Base-by-base conservation (phyloP, 2,329 filamentous ascomycete genomes). In the Cercospora brassicicola region DNA sequence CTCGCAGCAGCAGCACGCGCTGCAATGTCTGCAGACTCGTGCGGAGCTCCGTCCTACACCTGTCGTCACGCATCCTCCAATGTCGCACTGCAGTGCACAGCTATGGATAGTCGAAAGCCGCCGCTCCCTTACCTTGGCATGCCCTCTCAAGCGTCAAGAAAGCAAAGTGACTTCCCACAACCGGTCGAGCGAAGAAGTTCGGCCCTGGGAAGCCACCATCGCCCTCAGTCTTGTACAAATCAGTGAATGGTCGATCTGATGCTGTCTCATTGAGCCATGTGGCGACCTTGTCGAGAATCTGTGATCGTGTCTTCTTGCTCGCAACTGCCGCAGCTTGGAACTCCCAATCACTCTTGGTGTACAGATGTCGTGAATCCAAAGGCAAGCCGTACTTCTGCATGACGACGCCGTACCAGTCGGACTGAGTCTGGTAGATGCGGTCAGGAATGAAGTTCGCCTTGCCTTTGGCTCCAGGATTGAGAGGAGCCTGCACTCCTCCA, bases 271-370 rank as follows among this genome's bases (percentile, higher is more conserved):
- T 96, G 67, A 96, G 84, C 93, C 93, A 96, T 65, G 82, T 82
- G 0, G 91, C 91, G 48, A 95, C 90, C 18, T 88, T 86, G 68
- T 92, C 85, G 39, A 95, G 81, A 61, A 96, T 93, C 77, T 91
- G 87, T 2, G 85, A 84, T 64, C 92, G 86, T 1, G 91, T 90
- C 67, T 84, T 81, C 76, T 87, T 86, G 73, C 88, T 89, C 3
- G 91, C 87, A 4, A 96, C 90, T 1, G 92, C 91, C 57, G 93
- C 92, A 0, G 92, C 91, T 78, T 95, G 94, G 78, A 96, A 93
- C 74, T 95, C 90, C 93, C 93, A 96, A 80, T 96, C 93, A 39
- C 64, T 68, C 69, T 96, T 96, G 36, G 92, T 90, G 79, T 95
- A 95, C 2, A 94, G 79, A 78, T 95, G 92, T 53, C 93, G 87